Percentiles rank a stretch among this genome's conserved stretches.
Evolutionary conservation across 495 filamentous ascomycete species (phyloP).

Genomic region (Aspergillus baeticus): DNA sequence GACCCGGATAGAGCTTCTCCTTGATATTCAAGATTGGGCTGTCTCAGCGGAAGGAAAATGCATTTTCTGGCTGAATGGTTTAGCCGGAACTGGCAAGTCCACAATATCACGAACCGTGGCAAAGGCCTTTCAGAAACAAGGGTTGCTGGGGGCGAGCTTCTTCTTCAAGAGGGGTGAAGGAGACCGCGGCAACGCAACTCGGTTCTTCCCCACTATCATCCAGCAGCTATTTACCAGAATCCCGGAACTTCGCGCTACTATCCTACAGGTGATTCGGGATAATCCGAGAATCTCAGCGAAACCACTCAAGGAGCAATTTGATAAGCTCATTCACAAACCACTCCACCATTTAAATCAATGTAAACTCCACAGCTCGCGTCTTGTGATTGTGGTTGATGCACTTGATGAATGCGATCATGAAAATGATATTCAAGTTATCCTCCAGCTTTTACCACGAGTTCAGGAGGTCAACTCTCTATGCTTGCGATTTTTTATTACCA

Average conservation of each 20-base stretch:
- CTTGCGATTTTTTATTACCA: slow-evolving; percentile 32
- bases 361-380: too few relatives aligned
- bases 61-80: background rate
- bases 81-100: slow-evolving; percentile 40
- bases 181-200: slow-evolving; percentile 32
- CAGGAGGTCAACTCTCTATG: background rate
- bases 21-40: background rate
- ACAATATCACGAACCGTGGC: slow-evolving; percentile 28
- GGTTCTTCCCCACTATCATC: slow-evolving; percentile 45
- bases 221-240: slow-evolving; percentile 31
- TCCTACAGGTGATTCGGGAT: slow-evolving; percentile 33
- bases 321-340: slow-evolving; percentile 45
- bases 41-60: background rate
- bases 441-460: slow-evolving; percentile 27
- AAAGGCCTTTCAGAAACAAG: background rate
- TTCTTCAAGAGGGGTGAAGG: slow-evolving; percentile 50
- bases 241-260: slow-evolving; percentile 22
- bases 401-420: slow-evolving; percentile 50
- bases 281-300: slow-evolving; percentile 32
- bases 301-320: slow-evolving; percentile 41
- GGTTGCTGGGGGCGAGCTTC: slow-evolving; percentile 22
- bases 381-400: slow-evolving; percentile 47
- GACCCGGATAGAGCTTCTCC: background rate
- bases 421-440: slow-evolving; percentile 31
- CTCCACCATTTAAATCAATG: slow-evolving; percentile 12